A percentile compares a stretch with the other conserved stretches of the same genome.
Conservation (phyloP, 163 green algal genomes). For the Volvox carteri region DNA sequence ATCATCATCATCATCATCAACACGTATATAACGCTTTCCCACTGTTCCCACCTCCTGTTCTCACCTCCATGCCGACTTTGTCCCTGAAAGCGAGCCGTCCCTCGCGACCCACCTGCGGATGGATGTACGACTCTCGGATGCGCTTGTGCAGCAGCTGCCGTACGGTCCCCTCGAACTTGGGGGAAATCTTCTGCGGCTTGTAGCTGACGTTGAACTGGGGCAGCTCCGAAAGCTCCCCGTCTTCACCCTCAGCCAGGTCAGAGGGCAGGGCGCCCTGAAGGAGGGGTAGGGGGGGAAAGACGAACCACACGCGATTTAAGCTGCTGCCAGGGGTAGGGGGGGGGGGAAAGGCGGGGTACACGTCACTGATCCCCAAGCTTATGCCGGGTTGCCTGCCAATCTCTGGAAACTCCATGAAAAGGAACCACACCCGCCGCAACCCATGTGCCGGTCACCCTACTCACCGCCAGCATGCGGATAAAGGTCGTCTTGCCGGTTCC, state of each 20-base stretch:
- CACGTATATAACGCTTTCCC: no score
- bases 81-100: no score
- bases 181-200: slow-evolving; percentile 99
- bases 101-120: slow-evolving; percentile 81
- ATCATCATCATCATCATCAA: no score
- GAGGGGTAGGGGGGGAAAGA: background rate
- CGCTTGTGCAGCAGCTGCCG: slow-evolving; percentile 97
- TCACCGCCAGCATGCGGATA: slow-evolving; percentile 96
- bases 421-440: no score
- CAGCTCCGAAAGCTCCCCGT: slow-evolving; percentile 65
- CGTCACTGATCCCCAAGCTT: no score
- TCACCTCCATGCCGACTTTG: background rate
- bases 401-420: no score
- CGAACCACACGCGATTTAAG: no score
- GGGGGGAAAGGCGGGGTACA: background rate
- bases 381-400: no score
- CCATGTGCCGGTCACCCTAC: slow-evolving; percentile 51
- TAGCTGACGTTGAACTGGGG: slow-evolving; percentile 95
- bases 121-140: slow-evolving; percentile 92
- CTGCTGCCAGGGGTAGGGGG: background rate
- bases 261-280: slow-evolving; percentile 38
- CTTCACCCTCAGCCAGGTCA: slow-evolving; percentile 58
- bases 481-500: slow-evolving; percentile 99
- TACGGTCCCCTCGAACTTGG: slow-evolving; percentile 97
- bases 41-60: background rate